Evolutionary conservation across 148 eudicot species (phyloP), one percentile per base, ranked within the genome.

Genomic region (Vaccinium corymbosum): DNA sequence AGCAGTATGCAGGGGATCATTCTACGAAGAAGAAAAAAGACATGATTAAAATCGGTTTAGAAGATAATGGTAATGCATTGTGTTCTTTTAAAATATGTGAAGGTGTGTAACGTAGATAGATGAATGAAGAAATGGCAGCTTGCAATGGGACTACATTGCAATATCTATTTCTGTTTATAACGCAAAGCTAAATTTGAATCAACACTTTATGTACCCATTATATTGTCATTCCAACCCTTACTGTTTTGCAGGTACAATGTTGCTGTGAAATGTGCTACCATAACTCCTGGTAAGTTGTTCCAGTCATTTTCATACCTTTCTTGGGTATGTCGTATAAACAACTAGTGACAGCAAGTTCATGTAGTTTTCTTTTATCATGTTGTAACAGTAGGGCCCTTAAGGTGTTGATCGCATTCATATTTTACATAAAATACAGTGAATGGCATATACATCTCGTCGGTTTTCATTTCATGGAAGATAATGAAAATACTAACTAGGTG

Each of bases 251-350:
- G 95, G 93, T 92, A 93, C 86, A 92, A 93, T 88, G 95, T 93
- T 85, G 95, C 95, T 80, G 89, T 93, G 64, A 93, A 93, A 84
- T 93, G 95, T 88, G 95, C 95, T 83, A 93, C 95, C 2, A 93
- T 93, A 64, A 93, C 95, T 82, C 94, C 95, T 76, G 95, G 95
- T 93, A 57, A 86, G 90, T 89, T 70, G 38, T 81, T 66, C 25
- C 50, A 15, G 35, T 62, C 79, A 53, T 42, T 73, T 73, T 29
- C 68, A 6, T 27, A 29, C 38, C 38, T 56, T 74, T 79, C 13
- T 7, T 17, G 77, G 68, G 7, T 70, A 12, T 10, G 3, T 29
- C 20, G 17, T 35, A 51, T 74, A 5, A n/a, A 16, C 7, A 76
- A n/a, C 22, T 76, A 10, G 4, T 49, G 27, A 49, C 27, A 50